Conservation (phyloP, 2,329 filamentous ascomycete species). For the Metarhizium anisopliae region DNA sequence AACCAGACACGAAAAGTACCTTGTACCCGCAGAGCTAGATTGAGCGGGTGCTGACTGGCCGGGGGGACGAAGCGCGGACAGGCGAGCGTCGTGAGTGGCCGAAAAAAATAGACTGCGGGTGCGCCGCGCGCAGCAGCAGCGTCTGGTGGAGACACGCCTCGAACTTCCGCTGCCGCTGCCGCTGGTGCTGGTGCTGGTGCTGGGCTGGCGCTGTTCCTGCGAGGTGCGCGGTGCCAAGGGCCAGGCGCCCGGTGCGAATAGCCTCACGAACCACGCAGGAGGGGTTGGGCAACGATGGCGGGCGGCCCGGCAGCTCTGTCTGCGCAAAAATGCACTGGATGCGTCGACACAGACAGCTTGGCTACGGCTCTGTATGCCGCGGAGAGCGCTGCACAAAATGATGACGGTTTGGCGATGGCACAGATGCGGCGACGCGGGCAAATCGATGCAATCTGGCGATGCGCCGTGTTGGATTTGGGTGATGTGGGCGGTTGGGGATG, state of each 20-base stretch:
- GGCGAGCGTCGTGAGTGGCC: neutral
- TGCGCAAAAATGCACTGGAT: slow-evolving; percentile 13
- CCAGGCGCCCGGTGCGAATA: slow-evolving; percentile 24
- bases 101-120: slow-evolving; percentile 8
- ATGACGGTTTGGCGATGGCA: slow-evolving; percentile 26
- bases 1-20: neutral
- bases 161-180: neutral
- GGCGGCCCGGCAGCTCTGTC: slow-evolving; percentile 3
- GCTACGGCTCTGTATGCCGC: slow-evolving; percentile 19
- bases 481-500: slow-evolving; percentile 26
- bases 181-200: neutral
- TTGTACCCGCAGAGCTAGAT: neutral
- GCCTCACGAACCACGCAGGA: slow-evolving; percentile 24
- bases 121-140: slow-evolving; percentile 8
- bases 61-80: neutral
- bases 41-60: too few relatives aligned
- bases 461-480: slow-evolving; percentile 19
- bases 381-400: slow-evolving; percentile 23
- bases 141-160: slow-evolving; percentile 6
- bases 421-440: slow-evolving; percentile 22
- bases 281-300: slow-evolving; percentile 14
- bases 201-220: neutral
- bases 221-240: slow-evolving; percentile 6
- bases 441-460: slow-evolving; percentile 29
- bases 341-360: slow-evolving; percentile 15